Evolutionary conservation across 1,139 yeast genomes (phyloP).

Genomic region (Geotrichum citri-aurantii): DNA sequence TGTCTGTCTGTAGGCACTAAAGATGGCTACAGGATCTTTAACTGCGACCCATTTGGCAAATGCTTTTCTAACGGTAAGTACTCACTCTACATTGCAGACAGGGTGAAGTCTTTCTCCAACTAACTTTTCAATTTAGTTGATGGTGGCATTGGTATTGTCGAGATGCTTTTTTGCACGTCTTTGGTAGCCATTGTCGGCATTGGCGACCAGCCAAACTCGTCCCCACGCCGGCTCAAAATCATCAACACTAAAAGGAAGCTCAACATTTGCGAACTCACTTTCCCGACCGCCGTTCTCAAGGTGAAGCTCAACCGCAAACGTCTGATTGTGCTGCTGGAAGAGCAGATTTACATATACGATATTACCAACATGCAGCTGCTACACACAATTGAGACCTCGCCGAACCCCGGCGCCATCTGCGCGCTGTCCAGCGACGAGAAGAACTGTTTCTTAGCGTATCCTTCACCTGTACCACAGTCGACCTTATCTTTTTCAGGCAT

Average conservation of each 20-base stretch:
- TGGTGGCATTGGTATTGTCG: slow-evolving; percentile 53
- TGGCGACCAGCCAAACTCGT: slow-evolving; percentile 73
- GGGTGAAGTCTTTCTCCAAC: neutral
- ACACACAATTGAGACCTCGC: slow-evolving; percentile 80
- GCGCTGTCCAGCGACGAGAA: slow-evolving; percentile 63
- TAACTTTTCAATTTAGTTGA: slow-evolving; percentile 26
- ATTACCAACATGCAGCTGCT: slow-evolving; percentile 79
- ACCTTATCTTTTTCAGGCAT: slow-evolving; percentile 33
- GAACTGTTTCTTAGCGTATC: slow-evolving; percentile 72
- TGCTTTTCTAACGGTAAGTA: slow-evolving; percentile 51
- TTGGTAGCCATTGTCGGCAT: slow-evolving; percentile 80
- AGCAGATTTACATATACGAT: slow-evolving; percentile 85
- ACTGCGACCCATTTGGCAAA: slow-evolving; percentile 84
- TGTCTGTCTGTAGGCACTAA: slow-evolving; percentile 80
- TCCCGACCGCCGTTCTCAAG: slow-evolving; percentile 74
- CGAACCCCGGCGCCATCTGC: slow-evolving; percentile 51
- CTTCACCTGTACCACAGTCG: slow-evolving; percentile 57
- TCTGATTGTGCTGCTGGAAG: slow-evolving; percentile 70
- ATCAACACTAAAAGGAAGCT: slow-evolving; percentile 69
- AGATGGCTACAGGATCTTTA: slow-evolving; percentile 75
- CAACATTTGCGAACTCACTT: slow-evolving; percentile 79
- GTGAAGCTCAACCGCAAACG: slow-evolving; percentile 73
- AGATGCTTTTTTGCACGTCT: slow-evolving; percentile 88
- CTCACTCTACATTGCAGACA: neutral
- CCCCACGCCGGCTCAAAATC: slow-evolving; percentile 76